phyloP scores from a whole-genome alignment of 2,329 filamentous ascomycete genomes.

The Paradendryphiella salina region DNA sequence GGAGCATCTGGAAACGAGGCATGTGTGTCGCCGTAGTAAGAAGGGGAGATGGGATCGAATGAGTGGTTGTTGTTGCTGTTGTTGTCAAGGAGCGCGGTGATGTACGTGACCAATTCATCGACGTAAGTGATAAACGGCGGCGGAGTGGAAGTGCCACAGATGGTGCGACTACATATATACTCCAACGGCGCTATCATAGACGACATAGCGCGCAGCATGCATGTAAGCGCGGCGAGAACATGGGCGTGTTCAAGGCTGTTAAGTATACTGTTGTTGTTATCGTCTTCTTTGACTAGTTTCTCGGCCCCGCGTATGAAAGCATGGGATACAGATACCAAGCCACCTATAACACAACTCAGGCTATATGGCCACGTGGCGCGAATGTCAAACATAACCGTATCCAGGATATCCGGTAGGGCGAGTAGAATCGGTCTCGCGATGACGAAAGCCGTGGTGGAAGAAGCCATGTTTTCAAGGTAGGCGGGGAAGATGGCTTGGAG shows the following conservation, averaged over 20 bases:
- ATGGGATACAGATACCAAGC: constrained; percentile 47
- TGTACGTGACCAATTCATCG: constrained; percentile 45
- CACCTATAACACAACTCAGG: constrained; percentile 43
- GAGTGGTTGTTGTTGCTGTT: constrained; percentile 24
- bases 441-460: constrained; percentile 55
- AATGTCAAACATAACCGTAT: constrained; percentile 52
- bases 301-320: constrained; percentile 46
- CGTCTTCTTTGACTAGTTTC: constrained; percentile 34
- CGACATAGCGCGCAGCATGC: constrained; percentile 49
- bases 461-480: constrained; percentile 57
- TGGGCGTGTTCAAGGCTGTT: constrained; percentile 46
- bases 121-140: constrained; percentile 47
- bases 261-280: no score
- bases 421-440: constrained; percentile 58
- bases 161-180: constrained; percentile 50
- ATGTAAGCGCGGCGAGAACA: constrained; percentile 45
- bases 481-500: constrained; percentile 60
- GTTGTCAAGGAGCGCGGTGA: constrained; percentile 30
- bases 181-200: constrained; percentile 51
- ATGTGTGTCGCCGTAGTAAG: constrained; percentile 19
- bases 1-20: background rate
- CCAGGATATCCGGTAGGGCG: constrained; percentile 50
- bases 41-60: constrained; percentile 18
- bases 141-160: constrained; percentile 5
- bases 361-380: constrained; percentile 48